Conservation (phyloP, 2,329 filamentous ascomycete species). For the Aschersonia sp. region DNA sequence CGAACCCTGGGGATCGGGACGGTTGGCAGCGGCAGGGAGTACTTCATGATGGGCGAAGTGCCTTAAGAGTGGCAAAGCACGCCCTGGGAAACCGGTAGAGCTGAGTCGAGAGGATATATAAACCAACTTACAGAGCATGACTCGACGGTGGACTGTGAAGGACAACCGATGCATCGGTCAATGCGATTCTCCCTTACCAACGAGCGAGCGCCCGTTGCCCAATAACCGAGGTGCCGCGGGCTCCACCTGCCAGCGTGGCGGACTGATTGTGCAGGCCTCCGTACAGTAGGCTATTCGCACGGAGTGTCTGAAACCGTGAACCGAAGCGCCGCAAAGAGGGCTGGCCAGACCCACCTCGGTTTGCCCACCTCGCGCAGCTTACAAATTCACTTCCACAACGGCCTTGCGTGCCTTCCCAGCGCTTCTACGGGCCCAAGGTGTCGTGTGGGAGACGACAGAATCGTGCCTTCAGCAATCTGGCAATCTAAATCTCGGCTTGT, state of each 20-base stretch:
- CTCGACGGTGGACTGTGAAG: too few species aligned
- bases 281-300: not conserved
- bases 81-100: too few species aligned
- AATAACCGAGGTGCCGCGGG: not conserved
- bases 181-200: too few species aligned
- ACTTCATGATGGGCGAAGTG: too few species aligned
- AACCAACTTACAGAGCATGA: too few species aligned
- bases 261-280: not conserved
- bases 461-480: too few species aligned
- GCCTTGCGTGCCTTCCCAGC: not conserved
- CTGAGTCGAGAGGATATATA: too few species aligned
- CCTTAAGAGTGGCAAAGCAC: too few species aligned
- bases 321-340: not conserved
- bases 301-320: not conserved
- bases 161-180: too few species aligned
- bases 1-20: not conserved
- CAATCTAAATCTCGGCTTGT: too few species aligned
- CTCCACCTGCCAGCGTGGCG: not conserved
- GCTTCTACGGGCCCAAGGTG: not conserved
- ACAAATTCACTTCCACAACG: conserved; percentile 6
- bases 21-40: not conserved
- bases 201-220: not conserved
- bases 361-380: not conserved
- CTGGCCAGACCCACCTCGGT: not conserved
- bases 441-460: too few species aligned